phyloP scores from a whole-genome alignment of 106 monocot genomes.

The Dactylorhiza incarnata region DNA sequence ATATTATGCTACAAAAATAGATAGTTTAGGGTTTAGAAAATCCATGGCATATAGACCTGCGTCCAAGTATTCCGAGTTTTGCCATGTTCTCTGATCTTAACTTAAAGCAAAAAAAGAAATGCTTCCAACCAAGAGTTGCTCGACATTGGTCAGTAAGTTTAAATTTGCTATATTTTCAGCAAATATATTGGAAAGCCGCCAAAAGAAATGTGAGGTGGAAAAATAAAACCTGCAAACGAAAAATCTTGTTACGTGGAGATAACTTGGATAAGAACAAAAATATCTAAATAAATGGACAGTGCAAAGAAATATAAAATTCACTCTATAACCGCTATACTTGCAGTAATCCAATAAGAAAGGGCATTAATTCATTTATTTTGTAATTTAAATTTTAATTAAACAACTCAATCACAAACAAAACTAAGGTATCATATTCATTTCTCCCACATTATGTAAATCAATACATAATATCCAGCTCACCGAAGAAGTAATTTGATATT shows the following conservation, averaged over 20 bases:
- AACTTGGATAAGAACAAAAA: neutral
- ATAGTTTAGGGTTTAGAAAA: neutral
- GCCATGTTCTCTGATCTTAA: constrained; percentile 27
- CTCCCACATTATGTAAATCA: neutral
- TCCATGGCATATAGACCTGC: constrained; percentile 25
- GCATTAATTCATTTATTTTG: neutral
- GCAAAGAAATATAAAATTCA: neutral
- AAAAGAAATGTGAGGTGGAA: neutral
- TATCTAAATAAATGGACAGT: neutral
- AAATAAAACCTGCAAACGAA: constrained; percentile 1
- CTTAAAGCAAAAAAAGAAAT: constrained; percentile 4
- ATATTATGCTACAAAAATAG: neutral
- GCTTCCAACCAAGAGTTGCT: constrained; percentile 9
- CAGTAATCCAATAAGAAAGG: neutral
- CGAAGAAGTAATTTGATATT: neutral
- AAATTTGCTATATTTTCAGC: constrained; percentile 2
- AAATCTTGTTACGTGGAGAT: neutral
- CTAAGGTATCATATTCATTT: neutral
- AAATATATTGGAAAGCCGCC: neutral
- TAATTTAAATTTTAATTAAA: neutral
- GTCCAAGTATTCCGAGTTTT: constrained; percentile 32
- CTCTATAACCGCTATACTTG: neutral
- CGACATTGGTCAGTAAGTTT: constrained; percentile 21
- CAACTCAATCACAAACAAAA: neutral
- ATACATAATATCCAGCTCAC: neutral